Percentiles rank a stretch among this genome's conserved stretches.
Conservation (phyloP, 2,329 filamentous ascomycete genomes). For the Fusarium lateritium region DNA sequence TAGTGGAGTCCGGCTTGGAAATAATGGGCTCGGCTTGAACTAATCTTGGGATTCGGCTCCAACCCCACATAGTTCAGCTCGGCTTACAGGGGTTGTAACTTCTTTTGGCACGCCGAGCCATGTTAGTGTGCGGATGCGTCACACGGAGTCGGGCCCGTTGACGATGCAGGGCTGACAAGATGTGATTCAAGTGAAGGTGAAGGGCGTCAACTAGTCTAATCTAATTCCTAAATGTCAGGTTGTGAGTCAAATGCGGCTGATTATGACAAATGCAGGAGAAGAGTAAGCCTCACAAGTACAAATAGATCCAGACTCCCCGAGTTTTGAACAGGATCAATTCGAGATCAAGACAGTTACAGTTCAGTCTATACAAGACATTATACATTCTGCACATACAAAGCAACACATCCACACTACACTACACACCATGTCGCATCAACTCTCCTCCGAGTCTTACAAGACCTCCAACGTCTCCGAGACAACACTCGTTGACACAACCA, state of each 20-base stretch:
- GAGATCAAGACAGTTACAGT: slow-evolving; percentile 19
- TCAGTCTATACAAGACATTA: slow-evolving; percentile 1
- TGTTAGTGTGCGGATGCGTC: slow-evolving; percentile 35
- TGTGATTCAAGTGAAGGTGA: slow-evolving; percentile 27
- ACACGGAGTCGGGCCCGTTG: slow-evolving; percentile 31
- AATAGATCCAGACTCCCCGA: slow-evolving; percentile 28
- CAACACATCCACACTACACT: not conserved
- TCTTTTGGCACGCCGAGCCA: slow-evolving; percentile 21
- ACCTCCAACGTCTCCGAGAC: slow-evolving; percentile 44
- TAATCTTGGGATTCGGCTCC: not conserved
- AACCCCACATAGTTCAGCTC: slow-evolving; percentile 35
- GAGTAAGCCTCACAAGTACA: slow-evolving; percentile 25
- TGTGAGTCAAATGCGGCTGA: slow-evolving; percentile 41
- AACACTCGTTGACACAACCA: slow-evolving; percentile 45
- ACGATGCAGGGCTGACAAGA: slow-evolving; percentile 41
- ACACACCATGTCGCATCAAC: slow-evolving; percentile 40
- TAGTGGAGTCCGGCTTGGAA: slow-evolving; percentile 1
- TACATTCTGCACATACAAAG: not conserved
- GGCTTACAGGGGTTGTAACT: slow-evolving; percentile 32
- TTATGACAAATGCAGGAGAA: slow-evolving; percentile 7
- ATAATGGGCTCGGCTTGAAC: slow-evolving; percentile 4
- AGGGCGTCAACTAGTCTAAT: slow-evolving; percentile 26
- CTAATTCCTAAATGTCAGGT: not conserved
- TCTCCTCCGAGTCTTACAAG: slow-evolving; percentile 39
- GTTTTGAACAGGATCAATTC: not conserved